A percentile compares a stretch with the other conserved stretches of the same genome.
phyloP scores from a whole-genome alignment of 192 early-diverging fungal genomes.

The Piromyces sp. region DNA sequence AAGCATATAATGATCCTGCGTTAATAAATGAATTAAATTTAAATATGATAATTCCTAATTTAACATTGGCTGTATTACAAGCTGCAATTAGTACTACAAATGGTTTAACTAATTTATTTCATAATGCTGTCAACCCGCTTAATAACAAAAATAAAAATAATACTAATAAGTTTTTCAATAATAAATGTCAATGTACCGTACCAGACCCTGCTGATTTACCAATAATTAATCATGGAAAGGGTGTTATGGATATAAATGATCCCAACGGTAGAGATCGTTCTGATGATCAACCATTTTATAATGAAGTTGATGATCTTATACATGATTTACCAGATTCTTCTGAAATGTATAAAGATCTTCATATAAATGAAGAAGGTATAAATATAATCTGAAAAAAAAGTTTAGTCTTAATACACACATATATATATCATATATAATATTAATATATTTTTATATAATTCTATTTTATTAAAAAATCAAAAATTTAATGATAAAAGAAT shows the following conservation, averaged over 20 bases:
- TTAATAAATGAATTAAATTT: neutral
- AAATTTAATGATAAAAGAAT: no score
- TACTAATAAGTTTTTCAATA: neutral
- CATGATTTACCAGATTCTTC: neutral
- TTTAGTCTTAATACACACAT: no score
- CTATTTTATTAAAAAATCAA: no score
- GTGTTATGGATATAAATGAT: neutral
- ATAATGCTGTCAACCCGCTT: neutral
- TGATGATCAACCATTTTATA: neutral
- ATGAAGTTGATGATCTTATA: neutral
- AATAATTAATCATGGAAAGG: neutral
- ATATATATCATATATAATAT: no score
- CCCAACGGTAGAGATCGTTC: neutral
- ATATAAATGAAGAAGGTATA: neutral
- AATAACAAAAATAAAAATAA: neutral
- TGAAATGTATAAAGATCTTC: neutral
- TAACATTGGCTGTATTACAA: neutral
- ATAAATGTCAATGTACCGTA: neutral
- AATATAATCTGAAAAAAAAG: no score
- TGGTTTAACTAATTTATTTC: neutral
- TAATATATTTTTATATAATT: no score
- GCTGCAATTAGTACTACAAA: neutral
- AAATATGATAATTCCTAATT: neutral
- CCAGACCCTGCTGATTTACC: neutral
- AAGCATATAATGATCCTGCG: neutral